phyloP scores from a whole-genome alignment of 1,284 basidiomycete genomes.

The Leccinum colubrinum region DNA sequence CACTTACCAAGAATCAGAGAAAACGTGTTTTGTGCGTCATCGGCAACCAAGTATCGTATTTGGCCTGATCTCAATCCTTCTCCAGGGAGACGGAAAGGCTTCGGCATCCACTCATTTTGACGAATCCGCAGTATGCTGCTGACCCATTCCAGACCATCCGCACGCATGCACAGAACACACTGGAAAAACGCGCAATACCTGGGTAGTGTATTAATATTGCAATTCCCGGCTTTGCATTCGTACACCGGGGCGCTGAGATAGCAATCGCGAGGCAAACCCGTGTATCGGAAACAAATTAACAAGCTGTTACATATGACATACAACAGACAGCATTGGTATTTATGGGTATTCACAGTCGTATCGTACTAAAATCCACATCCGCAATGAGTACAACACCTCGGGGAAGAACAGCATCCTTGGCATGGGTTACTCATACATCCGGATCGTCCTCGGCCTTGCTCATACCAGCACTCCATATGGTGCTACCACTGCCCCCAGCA shows the following conservation, averaged over 20 bases:
- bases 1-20: conserved; percentile 65
- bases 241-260: not conserved
- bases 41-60: conserved; percentile 3
- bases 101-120: conserved; percentile 69
- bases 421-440: conserved; percentile 20
- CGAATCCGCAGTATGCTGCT: conserved; percentile 61
- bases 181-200: conserved; percentile 47
- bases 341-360: conserved; percentile 20
- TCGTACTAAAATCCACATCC: conserved; percentile 23
- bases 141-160: conserved; percentile 81
- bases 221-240: not conserved
- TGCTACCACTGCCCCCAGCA: conserved; percentile 67
- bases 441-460: conserved; percentile 53
- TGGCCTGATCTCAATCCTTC: conserved; percentile 9
- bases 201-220: not conserved
- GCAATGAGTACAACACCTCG: conserved; percentile 13
- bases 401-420: conserved; percentile 5
- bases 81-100: conserved; percentile 63
- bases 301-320: conserved; percentile 18
- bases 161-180: conserved; percentile 77
- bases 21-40: conserved; percentile 66
- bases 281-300: conserved; percentile 20
- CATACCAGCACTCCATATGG: conserved; percentile 83
- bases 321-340: conserved; percentile 21
- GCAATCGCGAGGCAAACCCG: not conserved